These are phyloP conservation scores for Corymbia calophylla DNA, from an alignment of 441 rosid species.

Conservation along the genomic window DNA sequence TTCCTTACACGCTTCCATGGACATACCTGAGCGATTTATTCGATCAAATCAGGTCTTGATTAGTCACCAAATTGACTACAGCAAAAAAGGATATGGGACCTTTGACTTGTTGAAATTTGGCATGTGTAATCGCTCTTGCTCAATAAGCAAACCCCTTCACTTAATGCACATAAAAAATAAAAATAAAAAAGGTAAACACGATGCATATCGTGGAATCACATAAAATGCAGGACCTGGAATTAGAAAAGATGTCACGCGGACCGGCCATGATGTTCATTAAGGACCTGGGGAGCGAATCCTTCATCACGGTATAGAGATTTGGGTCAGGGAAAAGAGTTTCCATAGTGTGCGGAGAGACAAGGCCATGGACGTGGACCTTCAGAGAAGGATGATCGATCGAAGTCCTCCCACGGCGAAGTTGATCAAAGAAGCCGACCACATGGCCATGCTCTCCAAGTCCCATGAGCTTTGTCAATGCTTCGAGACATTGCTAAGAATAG, in stretches of 20 bases:
- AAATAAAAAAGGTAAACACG: background rate
- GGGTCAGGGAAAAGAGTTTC: conserved; percentile 16
- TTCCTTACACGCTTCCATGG: too few relatives aligned
- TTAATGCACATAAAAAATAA: background rate
- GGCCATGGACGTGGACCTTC: conserved; percentile 12
- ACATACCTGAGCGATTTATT: too few relatives aligned
- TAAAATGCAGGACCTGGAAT: conserved; percentile 20
- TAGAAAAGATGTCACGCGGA: conserved; percentile 13
- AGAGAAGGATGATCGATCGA: conserved; percentile 5
- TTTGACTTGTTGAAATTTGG: too few relatives aligned
- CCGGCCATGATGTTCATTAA: conserved; percentile 12
- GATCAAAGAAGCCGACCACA: conserved; percentile 12
- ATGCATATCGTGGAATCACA: background rate
- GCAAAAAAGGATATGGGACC: too few relatives aligned
- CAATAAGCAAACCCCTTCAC: too few relatives aligned
- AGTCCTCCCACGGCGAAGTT: conserved; percentile 2
- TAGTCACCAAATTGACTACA: too few relatives aligned
- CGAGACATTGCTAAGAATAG: conserved; percentile 2
- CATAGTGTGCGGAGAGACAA: conserved; percentile 8
- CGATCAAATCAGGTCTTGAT: too few relatives aligned
- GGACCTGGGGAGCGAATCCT: background rate
- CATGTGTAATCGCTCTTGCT: too few relatives aligned
- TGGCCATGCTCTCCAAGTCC: conserved; percentile 22
- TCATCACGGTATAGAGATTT: conserved; percentile 9
- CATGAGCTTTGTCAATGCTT: background rate